Evolutionary conservation across 352 stramenopile species (phyloP).

Genomic region (Pythium oligandrum): DNA sequence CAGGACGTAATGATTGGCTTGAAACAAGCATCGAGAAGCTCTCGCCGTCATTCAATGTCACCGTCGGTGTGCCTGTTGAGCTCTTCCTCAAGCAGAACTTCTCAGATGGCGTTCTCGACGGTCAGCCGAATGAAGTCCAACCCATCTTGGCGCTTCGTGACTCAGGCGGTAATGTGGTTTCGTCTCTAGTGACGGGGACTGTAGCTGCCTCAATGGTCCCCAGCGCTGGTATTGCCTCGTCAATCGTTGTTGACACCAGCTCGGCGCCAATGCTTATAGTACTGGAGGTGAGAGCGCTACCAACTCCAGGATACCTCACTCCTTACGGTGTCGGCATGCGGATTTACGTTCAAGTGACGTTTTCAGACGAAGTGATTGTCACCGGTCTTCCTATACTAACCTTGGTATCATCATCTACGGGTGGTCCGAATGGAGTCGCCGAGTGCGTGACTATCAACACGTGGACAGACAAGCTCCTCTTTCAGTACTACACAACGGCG

Average conservation of each 20-base stretch:
- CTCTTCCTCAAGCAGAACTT: conserved; percentile 45
- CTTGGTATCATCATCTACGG: conserved; percentile 35
- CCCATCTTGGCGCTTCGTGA: conserved; percentile 61
- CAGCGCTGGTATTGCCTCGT: conserved; percentile 52
- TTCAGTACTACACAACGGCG: conserved; percentile 60
- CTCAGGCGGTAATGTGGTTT: conserved; percentile 61
- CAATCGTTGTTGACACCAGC: conserved; percentile 63
- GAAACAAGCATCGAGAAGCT: conserved; percentile 52
- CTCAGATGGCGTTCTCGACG: conserved; percentile 67
- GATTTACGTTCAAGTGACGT: conserved; percentile 59
- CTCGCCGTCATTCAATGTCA: conserved; percentile 54
- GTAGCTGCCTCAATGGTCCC: conserved; percentile 54
- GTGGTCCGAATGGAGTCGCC: conserved; percentile 36
- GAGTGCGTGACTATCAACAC: conserved; percentile 48
- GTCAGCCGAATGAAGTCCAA: conserved; percentile 67
- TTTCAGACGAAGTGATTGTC: conserved; percentile 73
- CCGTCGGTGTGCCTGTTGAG: conserved; percentile 39
- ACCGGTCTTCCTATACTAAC: conserved; percentile 47
- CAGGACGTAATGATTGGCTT: conserved; percentile 29
- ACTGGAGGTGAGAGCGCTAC: conserved; percentile 32
- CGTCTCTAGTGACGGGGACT: conserved; percentile 32
- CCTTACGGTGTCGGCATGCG: conserved; percentile 65
- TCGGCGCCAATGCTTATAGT: conserved; percentile 38
- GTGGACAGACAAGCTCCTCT: conserved; percentile 55
- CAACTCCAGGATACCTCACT: conserved; percentile 32